phyloP scores from a whole-genome alignment of 179 eudicot species.

The Nepenthes alata region DNA sequence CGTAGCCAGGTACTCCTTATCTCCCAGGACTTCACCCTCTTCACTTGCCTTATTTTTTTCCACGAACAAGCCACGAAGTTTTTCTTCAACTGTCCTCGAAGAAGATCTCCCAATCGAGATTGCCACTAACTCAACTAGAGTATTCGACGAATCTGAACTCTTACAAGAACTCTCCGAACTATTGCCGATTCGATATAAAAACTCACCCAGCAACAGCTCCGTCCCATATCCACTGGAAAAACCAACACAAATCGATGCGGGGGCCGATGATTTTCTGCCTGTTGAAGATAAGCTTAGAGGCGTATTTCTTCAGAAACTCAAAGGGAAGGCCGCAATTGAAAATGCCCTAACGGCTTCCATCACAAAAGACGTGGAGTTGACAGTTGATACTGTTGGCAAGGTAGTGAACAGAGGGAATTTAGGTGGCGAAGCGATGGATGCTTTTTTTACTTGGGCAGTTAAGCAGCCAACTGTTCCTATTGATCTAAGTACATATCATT shows the following conservation, averaged over 20 bases:
- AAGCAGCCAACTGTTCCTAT: constrained; percentile 21
- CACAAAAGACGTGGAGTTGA: constrained; percentile 22
- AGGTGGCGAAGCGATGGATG: constrained; percentile 57
- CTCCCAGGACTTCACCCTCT: no score
- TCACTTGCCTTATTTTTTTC: no score
- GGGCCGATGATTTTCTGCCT: constrained; percentile 40
- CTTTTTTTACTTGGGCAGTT: constrained; percentile 67
- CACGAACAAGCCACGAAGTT: no score
- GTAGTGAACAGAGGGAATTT: constrained; percentile 57
- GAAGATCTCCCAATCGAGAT: no score
- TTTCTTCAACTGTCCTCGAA: no score
- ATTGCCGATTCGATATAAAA: constrained; percentile 27
- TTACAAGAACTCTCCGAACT: constrained; percentile 44
- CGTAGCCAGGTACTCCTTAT: no score
- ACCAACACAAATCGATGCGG: constrained; percentile 15
- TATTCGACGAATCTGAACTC: constrained; percentile 27
- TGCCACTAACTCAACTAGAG: no score
- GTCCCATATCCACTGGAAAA: constrained; percentile 11
- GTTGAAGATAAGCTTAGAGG: constrained; percentile 75
- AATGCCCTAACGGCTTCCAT: constrained; percentile 30
- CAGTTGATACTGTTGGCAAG: constrained; percentile 35
- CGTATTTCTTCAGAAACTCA: constrained; percentile 58
- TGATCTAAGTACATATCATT: constrained; percentile 30
- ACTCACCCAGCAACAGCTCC: constrained; percentile 6
- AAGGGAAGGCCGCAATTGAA: constrained; percentile 37